Percentiles rank a stretch among this genome's conserved stretches.
phyloP scores from a whole-genome alignment of 1,139 yeast genomes.

The Nakaseomyces nivariensis region DNA sequence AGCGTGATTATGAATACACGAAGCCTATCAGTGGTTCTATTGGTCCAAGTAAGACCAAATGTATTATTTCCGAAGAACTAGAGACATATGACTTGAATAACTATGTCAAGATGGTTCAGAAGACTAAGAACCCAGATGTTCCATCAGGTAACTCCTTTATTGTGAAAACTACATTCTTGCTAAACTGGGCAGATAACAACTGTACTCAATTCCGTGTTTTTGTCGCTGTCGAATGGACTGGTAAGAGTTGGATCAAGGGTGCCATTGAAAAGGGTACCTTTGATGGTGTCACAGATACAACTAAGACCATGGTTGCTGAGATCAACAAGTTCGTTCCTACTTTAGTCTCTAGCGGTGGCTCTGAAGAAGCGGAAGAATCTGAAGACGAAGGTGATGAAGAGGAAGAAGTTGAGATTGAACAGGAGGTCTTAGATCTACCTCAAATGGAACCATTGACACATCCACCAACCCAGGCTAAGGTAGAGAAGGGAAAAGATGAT shows the following conservation, averaged over 20 bases:
- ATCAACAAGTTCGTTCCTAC: slow-evolving; percentile 25
- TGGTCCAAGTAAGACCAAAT: slow-evolving; percentile 88
- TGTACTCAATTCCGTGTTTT: slow-evolving; percentile 56
- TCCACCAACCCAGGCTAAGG: slow-evolving; percentile 41
- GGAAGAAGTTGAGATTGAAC: not conserved
- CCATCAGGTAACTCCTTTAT: slow-evolving; percentile 82
- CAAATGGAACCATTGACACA: slow-evolving; percentile 49
- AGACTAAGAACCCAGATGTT: slow-evolving; percentile 83
- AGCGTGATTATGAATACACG: slow-evolving; percentile 55
- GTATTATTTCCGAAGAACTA: slow-evolving; percentile 62
- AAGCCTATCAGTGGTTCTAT: slow-evolving; percentile 78
- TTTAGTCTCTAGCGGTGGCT: not conserved
- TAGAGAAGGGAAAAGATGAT: slow-evolving; percentile 49
- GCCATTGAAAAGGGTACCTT: slow-evolving; percentile 56
- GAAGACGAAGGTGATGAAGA: slow-evolving; percentile 1
- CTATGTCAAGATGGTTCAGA: slow-evolving; percentile 51
- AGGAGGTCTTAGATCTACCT: slow-evolving; percentile 23
- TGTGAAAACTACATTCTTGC: slow-evolving; percentile 50
- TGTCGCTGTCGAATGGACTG: slow-evolving; percentile 68
- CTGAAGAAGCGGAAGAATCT: not conserved
- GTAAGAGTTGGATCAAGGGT: slow-evolving; percentile 37
- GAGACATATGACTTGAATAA: slow-evolving; percentile 50
- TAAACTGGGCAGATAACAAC: slow-evolving; percentile 66
- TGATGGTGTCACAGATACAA: slow-evolving; percentile 52
- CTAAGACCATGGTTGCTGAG: slow-evolving; percentile 38